Conservation (phyloP, 257 asterid species). For the Handroanthus guayacan region DNA sequence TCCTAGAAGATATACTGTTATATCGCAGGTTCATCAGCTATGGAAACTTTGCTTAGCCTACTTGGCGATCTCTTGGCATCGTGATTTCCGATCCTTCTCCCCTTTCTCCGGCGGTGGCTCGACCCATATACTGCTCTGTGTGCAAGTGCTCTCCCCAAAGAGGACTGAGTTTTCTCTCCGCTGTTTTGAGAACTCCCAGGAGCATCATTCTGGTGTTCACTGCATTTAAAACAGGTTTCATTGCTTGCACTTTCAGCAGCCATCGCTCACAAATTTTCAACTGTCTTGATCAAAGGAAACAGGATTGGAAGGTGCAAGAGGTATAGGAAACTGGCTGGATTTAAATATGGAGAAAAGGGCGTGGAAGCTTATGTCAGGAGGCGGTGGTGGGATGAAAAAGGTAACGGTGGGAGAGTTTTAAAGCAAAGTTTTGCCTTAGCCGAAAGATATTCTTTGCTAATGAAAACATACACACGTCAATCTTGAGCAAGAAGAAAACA, state of each 20-base stretch:
- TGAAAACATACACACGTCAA: slow-evolving; percentile 11
- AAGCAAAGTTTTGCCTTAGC: slow-evolving; percentile 56
- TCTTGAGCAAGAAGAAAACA: slow-evolving; percentile 35
- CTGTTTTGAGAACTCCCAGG: slow-evolving; percentile 31
- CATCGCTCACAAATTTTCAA: slow-evolving; percentile 34
- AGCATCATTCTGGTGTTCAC: slow-evolving; percentile 19
- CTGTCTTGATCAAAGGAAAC: slow-evolving; percentile 19
- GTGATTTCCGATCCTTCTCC: slow-evolving; percentile 40
- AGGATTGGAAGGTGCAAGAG: slow-evolving; percentile 11
- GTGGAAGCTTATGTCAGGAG: slow-evolving; percentile 35
- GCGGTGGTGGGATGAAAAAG: slow-evolving; percentile 45
- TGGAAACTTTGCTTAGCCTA: slow-evolving; percentile 64
- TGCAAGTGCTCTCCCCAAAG: slow-evolving; percentile 53
- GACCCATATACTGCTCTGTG: slow-evolving; percentile 55
- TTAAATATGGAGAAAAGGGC: slow-evolving; percentile 34
- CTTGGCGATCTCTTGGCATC: slow-evolving; percentile 45
- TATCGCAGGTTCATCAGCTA: slow-evolving; percentile 51
- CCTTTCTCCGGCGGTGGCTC: slow-evolving; percentile 43
- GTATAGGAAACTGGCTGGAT: slow-evolving; percentile 9
- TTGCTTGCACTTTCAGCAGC: slow-evolving; percentile 42
- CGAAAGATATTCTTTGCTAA: slow-evolving; percentile 45
- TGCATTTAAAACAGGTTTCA: slow-evolving; percentile 38
- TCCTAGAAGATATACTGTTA: slow-evolving; percentile 9
- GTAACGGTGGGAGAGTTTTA: slow-evolving; percentile 43
- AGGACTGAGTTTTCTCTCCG: slow-evolving; percentile 35